A percentile compares a stretch with the other conserved stretches of the same genome.
Conservation (phyloP, 257 asterid species). For the Apocynum venetum region DNA sequence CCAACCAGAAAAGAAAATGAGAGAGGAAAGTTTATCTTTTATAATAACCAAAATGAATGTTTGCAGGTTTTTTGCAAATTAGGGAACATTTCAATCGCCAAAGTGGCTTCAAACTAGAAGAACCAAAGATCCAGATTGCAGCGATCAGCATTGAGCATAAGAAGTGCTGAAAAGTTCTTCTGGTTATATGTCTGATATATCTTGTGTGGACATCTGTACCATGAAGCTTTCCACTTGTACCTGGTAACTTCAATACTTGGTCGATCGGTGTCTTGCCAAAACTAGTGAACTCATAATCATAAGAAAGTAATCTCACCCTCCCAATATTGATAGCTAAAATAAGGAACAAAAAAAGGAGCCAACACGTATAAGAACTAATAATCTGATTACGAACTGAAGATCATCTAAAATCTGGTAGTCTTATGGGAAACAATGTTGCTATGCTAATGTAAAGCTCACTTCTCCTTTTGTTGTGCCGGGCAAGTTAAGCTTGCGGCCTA, state of each 20-base stretch:
- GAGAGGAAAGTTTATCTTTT: conserved; percentile 44
- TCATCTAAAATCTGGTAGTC: conserved; percentile 1
- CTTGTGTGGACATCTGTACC: conserved; percentile 59
- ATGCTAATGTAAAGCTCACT: background rate
- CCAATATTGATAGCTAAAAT: background rate
- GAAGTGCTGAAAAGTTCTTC: conserved; percentile 63
- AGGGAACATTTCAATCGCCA: conserved; percentile 63
- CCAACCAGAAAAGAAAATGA: conserved; percentile 34
- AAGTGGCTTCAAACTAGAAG: conserved; percentile 72
- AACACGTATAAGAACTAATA: background rate
- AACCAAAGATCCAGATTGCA: conserved; percentile 66
- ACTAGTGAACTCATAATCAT: conserved; percentile 25
- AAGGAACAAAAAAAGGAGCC: background rate
- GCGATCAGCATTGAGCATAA: conserved; percentile 57
- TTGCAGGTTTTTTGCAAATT: conserved; percentile 77
- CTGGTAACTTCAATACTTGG: conserved; percentile 92
- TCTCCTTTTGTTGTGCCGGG: conserved; percentile 1
- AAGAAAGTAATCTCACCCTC: background rate
- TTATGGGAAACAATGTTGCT: background rate
- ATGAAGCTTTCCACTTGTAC: conserved; percentile 50
- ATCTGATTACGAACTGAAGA: background rate
- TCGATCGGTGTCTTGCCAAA: conserved; percentile 58
- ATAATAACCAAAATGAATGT: conserved; percentile 70
- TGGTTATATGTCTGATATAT: conserved; percentile 51
- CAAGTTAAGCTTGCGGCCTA: background rate